Percentiles rank a stretch among this genome's conserved stretches.
Evolutionary conservation across 371 early-diverging fungal genomes (phyloP).

Genomic region (Mortierella sp.): DNA sequence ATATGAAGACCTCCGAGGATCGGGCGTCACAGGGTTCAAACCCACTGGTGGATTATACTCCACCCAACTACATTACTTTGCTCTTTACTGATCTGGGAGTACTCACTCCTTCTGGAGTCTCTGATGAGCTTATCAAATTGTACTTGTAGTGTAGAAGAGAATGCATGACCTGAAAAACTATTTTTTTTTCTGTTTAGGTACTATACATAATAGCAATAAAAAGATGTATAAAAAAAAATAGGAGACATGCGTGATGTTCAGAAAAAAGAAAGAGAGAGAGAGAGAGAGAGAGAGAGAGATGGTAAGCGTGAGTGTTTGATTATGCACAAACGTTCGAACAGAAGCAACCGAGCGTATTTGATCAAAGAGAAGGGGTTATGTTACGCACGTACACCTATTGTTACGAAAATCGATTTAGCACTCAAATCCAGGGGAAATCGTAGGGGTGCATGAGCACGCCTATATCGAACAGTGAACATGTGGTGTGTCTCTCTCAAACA

Average conservation of each 20-base stretch:
- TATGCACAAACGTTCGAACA: slow-evolving; percentile 5
- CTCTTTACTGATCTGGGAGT: slow-evolving; percentile 95
- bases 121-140: slow-evolving; percentile 91
- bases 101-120: slow-evolving; percentile 93
- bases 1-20: slow-evolving; percentile 54
- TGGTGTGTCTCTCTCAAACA: too few species aligned
- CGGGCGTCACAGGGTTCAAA: slow-evolving; percentile 63
- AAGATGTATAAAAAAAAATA: background rate
- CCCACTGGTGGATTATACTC: slow-evolving; percentile 95
- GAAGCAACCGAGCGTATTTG: background rate
- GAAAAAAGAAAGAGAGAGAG: background rate
- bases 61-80: slow-evolving; percentile 91
- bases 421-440: background rate
- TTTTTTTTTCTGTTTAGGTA: background rate
- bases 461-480: too few species aligned
- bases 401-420: background rate
- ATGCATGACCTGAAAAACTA: background rate
- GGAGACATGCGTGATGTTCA: background rate
- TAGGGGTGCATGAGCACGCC: background rate
- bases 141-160: slow-evolving; percentile 66
- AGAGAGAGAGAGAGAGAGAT: background rate
- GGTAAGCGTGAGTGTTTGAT: background rate
- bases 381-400: background rate
- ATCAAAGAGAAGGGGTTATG: background rate
- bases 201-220: background rate